Evolutionary conservation across 805 yeast species (phyloP).

Genomic region (Yarrowia deformans): DNA sequence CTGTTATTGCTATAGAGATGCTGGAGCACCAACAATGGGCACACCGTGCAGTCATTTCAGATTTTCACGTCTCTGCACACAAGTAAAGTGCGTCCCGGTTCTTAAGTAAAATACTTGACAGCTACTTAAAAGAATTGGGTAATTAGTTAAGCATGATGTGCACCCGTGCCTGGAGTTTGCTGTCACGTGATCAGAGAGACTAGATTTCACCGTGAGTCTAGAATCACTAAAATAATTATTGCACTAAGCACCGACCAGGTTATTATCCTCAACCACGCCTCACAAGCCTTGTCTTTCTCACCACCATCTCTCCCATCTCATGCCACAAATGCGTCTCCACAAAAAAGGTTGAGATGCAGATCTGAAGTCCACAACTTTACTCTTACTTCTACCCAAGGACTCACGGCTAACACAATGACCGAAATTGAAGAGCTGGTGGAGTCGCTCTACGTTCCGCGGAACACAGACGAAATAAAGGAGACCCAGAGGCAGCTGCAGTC

Average conservation of each 20-base stretch:
- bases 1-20: no score
- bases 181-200: no score
- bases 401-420: slow-evolving; percentile 13
- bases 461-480: slow-evolving; percentile 26
- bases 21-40: no score
- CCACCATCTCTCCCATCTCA: slow-evolving; percentile 6
- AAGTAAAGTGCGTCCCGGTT: no score
- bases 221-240: no score
- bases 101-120: no score
- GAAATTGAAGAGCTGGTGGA: slow-evolving; percentile 31
- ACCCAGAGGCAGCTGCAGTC: slow-evolving; percentile 65
- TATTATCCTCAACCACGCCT: not conserved
- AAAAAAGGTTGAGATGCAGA: slow-evolving; percentile 11
- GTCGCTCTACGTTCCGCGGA: slow-evolving; percentile 34
- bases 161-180: no score
- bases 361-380: slow-evolving; percentile 21
- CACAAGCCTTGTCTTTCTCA: not conserved
- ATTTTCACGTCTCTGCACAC: no score
- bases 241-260: not conserved
- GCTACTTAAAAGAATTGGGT: no score
- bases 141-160: no score
- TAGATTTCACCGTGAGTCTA: no score
- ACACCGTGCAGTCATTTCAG: no score
- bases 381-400: not conserved
- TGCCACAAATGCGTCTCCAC: not conserved